phyloP scores from a whole-genome alignment of 169 alveolate species.

The Cyclospora cayetanensis region DNA sequence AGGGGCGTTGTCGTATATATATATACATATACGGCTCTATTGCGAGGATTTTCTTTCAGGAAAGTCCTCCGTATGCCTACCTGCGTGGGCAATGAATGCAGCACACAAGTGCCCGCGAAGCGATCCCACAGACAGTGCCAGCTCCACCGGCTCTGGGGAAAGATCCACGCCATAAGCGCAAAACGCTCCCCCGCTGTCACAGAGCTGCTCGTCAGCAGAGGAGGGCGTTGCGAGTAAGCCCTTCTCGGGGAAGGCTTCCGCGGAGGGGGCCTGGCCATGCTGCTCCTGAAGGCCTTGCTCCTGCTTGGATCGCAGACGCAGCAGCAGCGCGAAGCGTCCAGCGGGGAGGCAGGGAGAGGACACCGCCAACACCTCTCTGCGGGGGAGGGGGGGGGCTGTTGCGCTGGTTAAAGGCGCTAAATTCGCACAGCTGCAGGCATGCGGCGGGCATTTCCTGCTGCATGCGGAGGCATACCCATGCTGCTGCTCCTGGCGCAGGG shows the following conservation, averaged over 20 bases:
- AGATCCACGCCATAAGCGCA: neutral
- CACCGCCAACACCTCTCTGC: constrained; percentile 5
- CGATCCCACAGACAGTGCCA: neutral
- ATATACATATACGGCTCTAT: too few relatives aligned
- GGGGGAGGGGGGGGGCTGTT: too few relatives aligned
- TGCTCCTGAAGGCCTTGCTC: constrained; percentile 28
- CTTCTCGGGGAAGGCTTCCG: too few relatives aligned
- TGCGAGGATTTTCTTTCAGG: too few relatives aligned
- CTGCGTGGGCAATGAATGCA: constrained; percentile 21
- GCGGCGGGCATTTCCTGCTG: constrained; percentile 41
- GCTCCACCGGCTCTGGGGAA: neutral
- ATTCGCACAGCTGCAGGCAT: neutral
- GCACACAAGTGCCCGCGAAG: constrained; percentile 39
- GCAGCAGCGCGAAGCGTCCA: constrained; percentile 45
- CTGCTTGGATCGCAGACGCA: constrained; percentile 33
- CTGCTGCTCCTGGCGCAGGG: constrained; percentile 49
- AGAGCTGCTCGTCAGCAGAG: neutral
- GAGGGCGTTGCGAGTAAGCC: neutral
- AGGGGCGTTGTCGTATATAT: too few relatives aligned
- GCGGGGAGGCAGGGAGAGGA: constrained; percentile 59
- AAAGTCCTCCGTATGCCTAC: too few relatives aligned
- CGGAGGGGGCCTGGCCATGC: constrained; percentile 45
- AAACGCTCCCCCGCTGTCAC: neutral
- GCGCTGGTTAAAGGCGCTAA: too few relatives aligned
- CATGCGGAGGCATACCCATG: constrained; percentile 10